These are phyloP conservation scores for Dendrothele bispora DNA, from an alignment of 768 basidiomycete genomes.

Conservation along the genomic window DNA sequence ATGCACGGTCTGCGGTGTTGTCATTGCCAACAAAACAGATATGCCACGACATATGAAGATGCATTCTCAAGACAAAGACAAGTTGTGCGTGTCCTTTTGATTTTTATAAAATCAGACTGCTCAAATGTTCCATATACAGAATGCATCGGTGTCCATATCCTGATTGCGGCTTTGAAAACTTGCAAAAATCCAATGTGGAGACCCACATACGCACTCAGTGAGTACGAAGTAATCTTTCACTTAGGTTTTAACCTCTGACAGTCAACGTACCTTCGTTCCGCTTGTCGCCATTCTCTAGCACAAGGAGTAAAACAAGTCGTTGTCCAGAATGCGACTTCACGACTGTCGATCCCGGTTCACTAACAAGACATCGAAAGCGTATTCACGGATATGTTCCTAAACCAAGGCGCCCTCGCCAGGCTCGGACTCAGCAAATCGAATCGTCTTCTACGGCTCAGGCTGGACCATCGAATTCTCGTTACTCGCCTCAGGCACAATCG, in stretches of 20 bases:
- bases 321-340: background rate
- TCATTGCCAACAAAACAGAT: too few relatives aligned
- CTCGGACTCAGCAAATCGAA: too few relatives aligned
- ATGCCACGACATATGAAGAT: background rate
- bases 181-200: background rate
- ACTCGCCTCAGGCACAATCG: too few relatives aligned
- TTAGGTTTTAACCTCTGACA: too few relatives aligned
- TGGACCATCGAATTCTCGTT: too few relatives aligned
- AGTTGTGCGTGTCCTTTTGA: background rate
- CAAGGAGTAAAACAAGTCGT: too few relatives aligned
- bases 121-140: background rate
- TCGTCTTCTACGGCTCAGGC: too few relatives aligned
- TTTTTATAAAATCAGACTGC: background rate
- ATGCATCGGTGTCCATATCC: background rate
- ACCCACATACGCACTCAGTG: background rate
- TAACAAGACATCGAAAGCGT: constrained; percentile 3
- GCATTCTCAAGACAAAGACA: background rate
- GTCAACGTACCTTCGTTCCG: too few relatives aligned
- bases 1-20: too few relatives aligned
- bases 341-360: background rate
- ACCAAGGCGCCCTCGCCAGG: too few relatives aligned
- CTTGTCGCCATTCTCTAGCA: too few relatives aligned
- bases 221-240: background rate
- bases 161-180: background rate
- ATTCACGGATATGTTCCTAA: constrained; percentile 6